Evolutionary conservation across 257 asterid species (phyloP), one percentile per base, ranked within the genome.

Genomic region (Solanum medicagineum): DNA sequence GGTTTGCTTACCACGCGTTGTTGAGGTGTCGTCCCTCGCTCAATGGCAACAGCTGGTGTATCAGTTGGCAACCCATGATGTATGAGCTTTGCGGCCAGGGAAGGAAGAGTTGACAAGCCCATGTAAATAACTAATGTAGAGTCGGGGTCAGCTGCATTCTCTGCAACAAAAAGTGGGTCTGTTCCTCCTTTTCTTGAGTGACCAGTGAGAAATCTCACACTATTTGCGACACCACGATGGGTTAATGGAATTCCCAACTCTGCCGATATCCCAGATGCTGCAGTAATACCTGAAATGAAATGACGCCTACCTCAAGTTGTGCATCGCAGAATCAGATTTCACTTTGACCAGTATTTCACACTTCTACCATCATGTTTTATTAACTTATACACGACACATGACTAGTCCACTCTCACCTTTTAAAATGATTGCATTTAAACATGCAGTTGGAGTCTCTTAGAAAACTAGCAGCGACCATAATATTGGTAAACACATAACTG

Each of bases 191-290:
- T 95, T 89, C 93, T 91, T 1, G 99, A 96, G 90, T 96, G 99
- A 17, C 98, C 99, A 6, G 99, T 95, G 20, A 96, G 91, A 90
- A 96, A 94, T 80, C 97, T 89, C 49, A 96, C 98, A 75, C 98
- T 93, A 65, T 84, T 97, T 77, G 99, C 97, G 32, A 97, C 92
- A 44, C 98, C 99, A 79, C 99, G 97, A 85, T 97, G 99, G 51
- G 99, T 97, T 90, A 95, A 90, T 5, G 99, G 99, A 75, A 97
- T 94, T 73, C 98, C 98, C 62, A 97, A 80, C 88, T 97, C 99
- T 7, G 98, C 98, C 10, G 99, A 97, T 88, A 97, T 97, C 84
- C 98, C 99, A 22, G 99, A 95, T 86, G 99, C 98, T 85, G 99
- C 97, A 14, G 99, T 97, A 85, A 97, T 97, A 75, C 99, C 99